Evolutionary conservation across 176 grass and related monocot genomes (phyloP).

Genomic region (Triticum urartu): DNA sequence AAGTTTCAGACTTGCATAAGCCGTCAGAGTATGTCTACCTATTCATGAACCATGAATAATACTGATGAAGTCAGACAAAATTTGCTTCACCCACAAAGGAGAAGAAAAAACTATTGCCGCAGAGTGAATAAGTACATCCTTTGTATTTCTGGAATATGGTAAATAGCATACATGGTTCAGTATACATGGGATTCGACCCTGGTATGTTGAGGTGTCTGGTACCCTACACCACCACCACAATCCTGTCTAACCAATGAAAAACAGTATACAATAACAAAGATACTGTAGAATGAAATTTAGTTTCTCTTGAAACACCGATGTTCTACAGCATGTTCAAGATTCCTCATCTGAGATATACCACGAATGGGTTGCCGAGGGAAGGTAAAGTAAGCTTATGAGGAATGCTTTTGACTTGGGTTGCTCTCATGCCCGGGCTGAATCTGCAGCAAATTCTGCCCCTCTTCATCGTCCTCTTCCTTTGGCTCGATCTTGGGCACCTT

Average conservation of each 20-base stretch:
- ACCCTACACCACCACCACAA: slow-evolving; percentile 8
- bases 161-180: slow-evolving; percentile 5
- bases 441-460: slow-evolving; percentile 62
- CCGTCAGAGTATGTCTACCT: background rate
- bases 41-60: background rate
- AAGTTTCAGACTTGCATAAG: background rate
- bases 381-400: slow-evolving; percentile 18
- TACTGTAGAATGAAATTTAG: slow-evolving; percentile 12
- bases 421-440: slow-evolving; percentile 39
- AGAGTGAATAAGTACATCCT: background rate
- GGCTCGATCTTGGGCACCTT: slow-evolving; percentile 53
- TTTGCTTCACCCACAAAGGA: background rate
- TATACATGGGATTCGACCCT: slow-evolving; percentile 7
- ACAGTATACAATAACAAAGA: slow-evolving; percentile 22
- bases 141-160: background rate
- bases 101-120: background rate
- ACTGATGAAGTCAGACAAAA: background rate
- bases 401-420: slow-evolving; percentile 30
- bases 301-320: background rate
- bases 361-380: background rate
- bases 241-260: slow-evolving; percentile 19
- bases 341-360: background rate
- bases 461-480: slow-evolving; percentile 58
- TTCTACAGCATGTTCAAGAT: background rate
- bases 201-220: slow-evolving; percentile 13